Conservation (phyloP, 352 stramenopile genomes). For the Globisporangium solare region DNA sequence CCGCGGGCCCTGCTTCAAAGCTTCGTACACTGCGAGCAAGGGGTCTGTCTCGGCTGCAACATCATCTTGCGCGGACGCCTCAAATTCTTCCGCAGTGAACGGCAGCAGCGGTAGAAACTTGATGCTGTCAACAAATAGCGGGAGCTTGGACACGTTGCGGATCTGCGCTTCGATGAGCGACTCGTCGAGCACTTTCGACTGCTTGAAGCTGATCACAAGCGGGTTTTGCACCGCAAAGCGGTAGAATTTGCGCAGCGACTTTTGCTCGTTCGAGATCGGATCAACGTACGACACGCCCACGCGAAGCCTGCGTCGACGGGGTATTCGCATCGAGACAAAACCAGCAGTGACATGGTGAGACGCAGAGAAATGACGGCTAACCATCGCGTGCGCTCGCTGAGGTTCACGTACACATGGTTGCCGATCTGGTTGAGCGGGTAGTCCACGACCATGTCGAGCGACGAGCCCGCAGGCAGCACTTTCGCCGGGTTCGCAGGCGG, state of each 20-base stretch:
- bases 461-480: constrained; percentile 56
- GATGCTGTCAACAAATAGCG: constrained; percentile 79
- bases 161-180: constrained; percentile 78
- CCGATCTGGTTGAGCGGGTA: constrained; percentile 86
- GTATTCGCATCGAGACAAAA: not conserved
- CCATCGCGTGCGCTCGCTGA: too few relatives aligned
- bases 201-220: constrained; percentile 83
- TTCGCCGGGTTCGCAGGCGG: constrained; percentile 75
- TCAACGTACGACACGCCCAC: constrained; percentile 78
- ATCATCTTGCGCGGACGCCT: constrained; percentile 17
- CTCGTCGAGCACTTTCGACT: constrained; percentile 43
- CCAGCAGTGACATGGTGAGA: not conserved
- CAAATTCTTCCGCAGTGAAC: constrained; percentile 43
- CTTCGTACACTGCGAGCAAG: constrained; percentile 3
- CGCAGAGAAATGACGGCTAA: not conserved
- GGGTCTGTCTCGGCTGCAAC: not conserved
- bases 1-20: constrained; percentile 36
- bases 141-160: constrained; percentile 76
- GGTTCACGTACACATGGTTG: constrained; percentile 59
- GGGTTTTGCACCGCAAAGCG: constrained; percentile 89
- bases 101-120: constrained; percentile 60
- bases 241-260: constrained; percentile 91
- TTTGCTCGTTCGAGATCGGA: constrained; percentile 67
- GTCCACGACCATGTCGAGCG: constrained; percentile 91
- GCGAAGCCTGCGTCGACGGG: constrained; percentile 29